Base-by-base conservation (phyloP, 176 grass and related monocot species). In the Panicum miliaceum region DNA sequence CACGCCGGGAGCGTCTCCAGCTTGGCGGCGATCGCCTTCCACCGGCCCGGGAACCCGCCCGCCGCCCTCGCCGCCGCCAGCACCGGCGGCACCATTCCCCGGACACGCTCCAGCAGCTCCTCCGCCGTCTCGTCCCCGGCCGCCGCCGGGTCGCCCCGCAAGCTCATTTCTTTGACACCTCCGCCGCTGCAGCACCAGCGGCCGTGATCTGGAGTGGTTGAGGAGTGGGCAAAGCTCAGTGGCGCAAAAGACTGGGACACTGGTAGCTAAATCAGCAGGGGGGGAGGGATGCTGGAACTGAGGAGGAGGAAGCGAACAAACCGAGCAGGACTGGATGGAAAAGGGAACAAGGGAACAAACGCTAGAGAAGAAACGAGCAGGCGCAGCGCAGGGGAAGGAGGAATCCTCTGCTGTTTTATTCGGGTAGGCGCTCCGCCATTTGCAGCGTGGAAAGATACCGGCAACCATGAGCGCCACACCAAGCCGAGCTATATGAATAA, bases 11-110 rank as follows among this genome's bases (percentile, higher is more conserved):
- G 74, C 13, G 60, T 20, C 64, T 71, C 89, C 37, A 97, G 86
- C 87, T 88, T 97, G 0, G 75, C 78, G 16, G 88, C 76, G 53
- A 97, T 94, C 46, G 85, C 80, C 68, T 92, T 94, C 94, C 94
- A 97, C 27, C 91, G 81, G 2, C 91, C 86, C 0, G 89, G 81
- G 26, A 94, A 97, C 3, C 87, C 87, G 2, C 45, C 35, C 26
- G 89, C 85, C 1, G 70, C 75, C 2, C 22, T 53, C 52, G 87
- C 91, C 38, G 79, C 88, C 4, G 50, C 46, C 0, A 90, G 25
- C 58, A 82, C 85, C 7, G 70, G 4, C 12, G 85, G 89, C 43
- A 90, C 85, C 84, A 97, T 90, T 3, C 68, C 48, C 2, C 74
- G 36, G 5, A 90, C 89, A 1, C 91, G 85, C 56, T 54, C n/a